Conservation (phyloP, 2,329 filamentous ascomycete species). For the Akanthomyces dipterigenus region DNA sequence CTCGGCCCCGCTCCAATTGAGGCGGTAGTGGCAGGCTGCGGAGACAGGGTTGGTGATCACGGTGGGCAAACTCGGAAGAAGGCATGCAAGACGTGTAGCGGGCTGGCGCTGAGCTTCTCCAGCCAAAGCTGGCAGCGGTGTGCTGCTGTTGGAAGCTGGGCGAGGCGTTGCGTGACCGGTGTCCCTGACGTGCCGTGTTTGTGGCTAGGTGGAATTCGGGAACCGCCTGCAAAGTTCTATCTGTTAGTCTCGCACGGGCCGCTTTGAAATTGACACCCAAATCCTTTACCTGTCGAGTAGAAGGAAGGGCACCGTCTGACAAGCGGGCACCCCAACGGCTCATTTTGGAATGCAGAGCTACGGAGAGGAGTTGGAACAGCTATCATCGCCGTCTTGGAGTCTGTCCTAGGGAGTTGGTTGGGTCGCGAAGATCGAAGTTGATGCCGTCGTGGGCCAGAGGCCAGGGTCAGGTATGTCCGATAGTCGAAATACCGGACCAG, state of each 20-base stretch:
- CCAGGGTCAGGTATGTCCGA: slow-evolving; percentile 24
- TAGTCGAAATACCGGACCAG: not conserved
- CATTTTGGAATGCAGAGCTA: slow-evolving; percentile 34
- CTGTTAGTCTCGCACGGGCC: slow-evolving; percentile 15
- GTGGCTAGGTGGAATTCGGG: slow-evolving; percentile 36
- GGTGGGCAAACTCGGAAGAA: not conserved
- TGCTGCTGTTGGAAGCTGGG: slow-evolving; percentile 20
- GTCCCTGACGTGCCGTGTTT: slow-evolving; percentile 26
- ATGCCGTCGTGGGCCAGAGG: slow-evolving; percentile 32
- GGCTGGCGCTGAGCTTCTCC: slow-evolving; percentile 4
- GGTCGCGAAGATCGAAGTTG: slow-evolving; percentile 22
- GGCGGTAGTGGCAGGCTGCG: slow-evolving; percentile 34
- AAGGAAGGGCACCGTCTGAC: slow-evolving; percentile 33
- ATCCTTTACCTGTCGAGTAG: slow-evolving; percentile 43
- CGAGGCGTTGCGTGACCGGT: slow-evolving; percentile 28
- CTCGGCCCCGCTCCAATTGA: slow-evolving; percentile 28
- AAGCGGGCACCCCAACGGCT: slow-evolving; percentile 32
- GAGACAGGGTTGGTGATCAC: slow-evolving; percentile 30
- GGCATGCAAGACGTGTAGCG: slow-evolving; percentile 17
- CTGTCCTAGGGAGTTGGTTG: slow-evolving; percentile 19
- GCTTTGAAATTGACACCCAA: not conserved
- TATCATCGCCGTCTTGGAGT: slow-evolving; percentile 43
- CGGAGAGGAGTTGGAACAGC: slow-evolving; percentile 38
- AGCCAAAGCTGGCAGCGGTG: not conserved
- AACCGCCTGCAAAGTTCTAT: slow-evolving; percentile 31